phyloP scores from a whole-genome alignment of 2,329 filamentous ascomycete genomes.

The Pezicula neosporulosa region DNA sequence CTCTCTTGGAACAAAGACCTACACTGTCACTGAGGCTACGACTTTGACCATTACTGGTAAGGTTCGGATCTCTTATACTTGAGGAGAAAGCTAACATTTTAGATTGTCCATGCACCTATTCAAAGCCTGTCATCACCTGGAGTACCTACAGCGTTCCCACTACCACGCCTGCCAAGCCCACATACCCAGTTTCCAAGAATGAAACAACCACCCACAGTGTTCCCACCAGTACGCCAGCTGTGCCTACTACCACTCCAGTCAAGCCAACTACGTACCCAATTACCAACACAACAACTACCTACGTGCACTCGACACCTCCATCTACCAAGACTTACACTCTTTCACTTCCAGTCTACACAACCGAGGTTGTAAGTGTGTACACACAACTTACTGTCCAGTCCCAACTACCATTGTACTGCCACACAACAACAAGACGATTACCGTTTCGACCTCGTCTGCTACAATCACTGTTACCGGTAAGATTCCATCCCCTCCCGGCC shows the following conservation, averaged over 20 bases:
- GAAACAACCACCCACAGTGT: not conserved
- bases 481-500: no score
- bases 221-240: not conserved
- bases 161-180: not conserved
- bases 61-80: not conserved
- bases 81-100: not conserved
- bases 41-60: constrained; percentile 37
- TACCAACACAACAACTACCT: not conserved
- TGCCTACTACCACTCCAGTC: not conserved
- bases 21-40: constrained; percentile 42
- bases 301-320: not conserved
- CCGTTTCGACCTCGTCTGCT: constrained; percentile 53
- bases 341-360: constrained; percentile 20
- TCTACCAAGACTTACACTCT: not conserved
- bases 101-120: constrained; percentile 35
- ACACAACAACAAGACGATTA: constrained; percentile 60
- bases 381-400: constrained; percentile 46
- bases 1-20: constrained; percentile 38
- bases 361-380: constrained; percentile 40
- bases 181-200: no score
- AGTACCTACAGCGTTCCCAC: constrained; percentile 27
- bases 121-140: constrained; percentile 34
- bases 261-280: not conserved
- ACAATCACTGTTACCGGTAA: constrained; percentile 36
- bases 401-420: constrained; percentile 56